phyloP scores from a whole-genome alignment of 192 early-diverging fungal genomes.

The Cladochytrium replicatum region DNA sequence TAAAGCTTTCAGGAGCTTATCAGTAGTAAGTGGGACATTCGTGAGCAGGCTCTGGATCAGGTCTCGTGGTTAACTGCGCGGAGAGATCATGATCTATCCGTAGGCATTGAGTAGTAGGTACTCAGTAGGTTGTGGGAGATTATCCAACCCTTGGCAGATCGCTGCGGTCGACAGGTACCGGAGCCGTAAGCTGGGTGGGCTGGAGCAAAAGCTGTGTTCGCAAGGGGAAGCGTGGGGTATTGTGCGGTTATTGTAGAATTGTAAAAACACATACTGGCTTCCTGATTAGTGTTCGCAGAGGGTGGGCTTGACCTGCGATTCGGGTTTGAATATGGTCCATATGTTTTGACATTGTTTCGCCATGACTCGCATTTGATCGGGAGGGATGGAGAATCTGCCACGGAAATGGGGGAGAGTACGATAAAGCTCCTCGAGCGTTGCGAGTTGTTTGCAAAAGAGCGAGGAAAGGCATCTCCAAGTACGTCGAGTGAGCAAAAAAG shows the following conservation, averaged over 20 bases:
- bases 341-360: background rate
- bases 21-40: constrained; percentile 60
- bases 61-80: too few relatives aligned
- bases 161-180: too few relatives aligned
- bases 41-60: constrained; percentile 46
- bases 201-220: too few relatives aligned
- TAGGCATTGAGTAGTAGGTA: too few relatives aligned
- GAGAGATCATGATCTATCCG: too few relatives aligned
- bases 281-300: constrained; percentile 40
- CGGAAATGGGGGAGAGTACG: constrained; percentile 41
- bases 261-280: background rate
- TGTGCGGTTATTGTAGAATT: too few relatives aligned
- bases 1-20: constrained; percentile 49
- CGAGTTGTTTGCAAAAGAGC: constrained; percentile 15
- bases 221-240: too few relatives aligned
- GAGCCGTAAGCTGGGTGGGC: too few relatives aligned
- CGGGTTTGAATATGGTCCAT: background rate
- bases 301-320: constrained; percentile 37
- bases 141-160: too few relatives aligned
- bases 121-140: too few relatives aligned
- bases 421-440: constrained; percentile 32
- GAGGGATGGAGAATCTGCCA: constrained; percentile 49
- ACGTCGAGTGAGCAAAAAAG: constrained; percentile 38
- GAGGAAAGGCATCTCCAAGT: constrained; percentile 1
- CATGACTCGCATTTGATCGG: constrained; percentile 48